Base-by-base conservation (phyloP, 2,329 filamentous ascomycete genomes). In the Cordyceps farinosa region DNA sequence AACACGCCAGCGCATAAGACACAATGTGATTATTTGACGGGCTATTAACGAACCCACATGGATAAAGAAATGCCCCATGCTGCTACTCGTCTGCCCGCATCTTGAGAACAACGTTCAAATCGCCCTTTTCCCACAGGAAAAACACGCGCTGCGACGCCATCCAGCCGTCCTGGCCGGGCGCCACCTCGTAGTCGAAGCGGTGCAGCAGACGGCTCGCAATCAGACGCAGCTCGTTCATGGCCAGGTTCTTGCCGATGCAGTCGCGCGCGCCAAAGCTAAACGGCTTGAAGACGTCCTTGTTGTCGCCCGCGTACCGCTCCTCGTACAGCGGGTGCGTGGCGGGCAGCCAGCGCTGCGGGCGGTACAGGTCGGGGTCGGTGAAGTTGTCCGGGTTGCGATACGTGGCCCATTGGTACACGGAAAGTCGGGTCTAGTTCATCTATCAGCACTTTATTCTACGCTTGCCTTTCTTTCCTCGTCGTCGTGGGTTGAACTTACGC, bases 301-400 rank as follows among this genome's bases (percentile, higher is more conserved):
- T 75, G 65, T 85, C 82, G n/a, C 61, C 60, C 0, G 66, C 67
- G 66, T 78, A 84, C 3, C 70, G 70, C 5, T 69, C 65, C 10
- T 78, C 75, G 15, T 71, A 73, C 1, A 79, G 68, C 62, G 65
- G 64, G 36, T 71, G 69, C 2, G 66, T 65, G 2, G 56, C 13
- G 0, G 67, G 40, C 6, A 72, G 65, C 74, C 79, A 84, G 0
- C 82, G 75, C 67, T 85, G 80, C 0, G 83, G 83, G 5, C 72
- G 73, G 67, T 78, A 86, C 0, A 68, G 69, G 29, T 78, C 71
- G 0, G 82, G 77, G 1, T 80, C 73, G 10, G 71, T 72, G 68
- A 82, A 85, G 66, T 81, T 74, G 10, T 71, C 68, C 1, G 76
- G 71, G 56, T 77, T 77, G 64, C 77, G 77, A 66, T 79, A 79